Evolutionary conservation across 129 eudicot species (phyloP), one percentile per base, ranked within the genome.

Genomic region (Smallanthus sonchifolius): DNA sequence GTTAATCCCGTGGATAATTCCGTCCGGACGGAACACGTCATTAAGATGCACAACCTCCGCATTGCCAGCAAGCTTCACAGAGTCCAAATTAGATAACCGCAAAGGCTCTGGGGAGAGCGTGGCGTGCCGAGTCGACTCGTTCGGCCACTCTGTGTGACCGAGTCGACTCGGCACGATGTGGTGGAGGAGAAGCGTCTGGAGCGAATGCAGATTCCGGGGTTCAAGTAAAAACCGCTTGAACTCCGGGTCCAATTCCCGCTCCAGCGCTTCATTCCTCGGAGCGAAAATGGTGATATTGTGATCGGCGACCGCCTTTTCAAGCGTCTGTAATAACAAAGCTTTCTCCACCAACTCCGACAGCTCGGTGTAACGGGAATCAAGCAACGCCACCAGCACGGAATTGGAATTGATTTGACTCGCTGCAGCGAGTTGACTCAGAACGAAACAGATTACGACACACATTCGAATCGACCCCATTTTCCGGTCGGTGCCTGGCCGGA

Each of bases 211-310:
- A 66, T 92, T 92, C 1, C 96, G 73, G 0, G 98, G 98, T 39
- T 89, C 89, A 49, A 92, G 96, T 51, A 92, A 75, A 30, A 92
- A 92, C 32, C 81, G 82, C 76, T 89, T 92, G 81, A 92, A 89
- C 70, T 89, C 96, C 1, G 98, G 98, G 81, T 89, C 95, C 38
- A 89, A 72, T 62, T 86, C 86, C 6, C 87, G 84, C 69, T 86
- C 91, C 47, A 92, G 35, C 14, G 96, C 98, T 56, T 89, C 88
- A 55, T 92, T 92, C 32, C 66, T 81, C 6, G 98, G 98, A 0
- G 98, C 98, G n/a, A 92, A 92, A 62, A 92, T 87, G 65, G 98
- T 92, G 65, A 92, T 82, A 51, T 92, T 92, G 65, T 87, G 86
- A 38, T 72, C 76, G 0, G 82, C 52, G 3, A 92, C 90, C 0